Evolutionary conservation across 2,329 filamentous ascomycete species (phyloP).

Genomic region (Chrysoporthe austroafricana): DNA sequence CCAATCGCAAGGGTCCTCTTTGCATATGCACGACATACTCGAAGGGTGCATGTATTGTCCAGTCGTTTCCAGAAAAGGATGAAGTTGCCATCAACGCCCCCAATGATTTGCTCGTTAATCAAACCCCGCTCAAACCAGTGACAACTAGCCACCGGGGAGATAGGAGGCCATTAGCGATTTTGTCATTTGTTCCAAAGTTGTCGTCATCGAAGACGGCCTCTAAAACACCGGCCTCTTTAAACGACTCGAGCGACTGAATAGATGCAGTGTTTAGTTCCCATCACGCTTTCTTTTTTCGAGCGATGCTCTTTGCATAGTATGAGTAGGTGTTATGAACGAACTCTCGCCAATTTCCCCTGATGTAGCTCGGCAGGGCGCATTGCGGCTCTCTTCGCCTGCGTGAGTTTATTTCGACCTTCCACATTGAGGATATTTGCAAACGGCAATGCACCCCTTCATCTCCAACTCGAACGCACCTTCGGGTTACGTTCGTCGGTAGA

Average conservation of each 20-base stretch:
- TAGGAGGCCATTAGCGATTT: conserved; percentile 7
- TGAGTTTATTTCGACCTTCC: conserved; percentile 21
- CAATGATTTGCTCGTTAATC: neutral
- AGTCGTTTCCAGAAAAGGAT: neutral
- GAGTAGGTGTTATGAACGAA: neutral
- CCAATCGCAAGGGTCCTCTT: conserved; percentile 9
- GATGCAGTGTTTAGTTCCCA: neutral
- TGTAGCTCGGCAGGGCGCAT: neutral
- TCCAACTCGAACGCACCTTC: neutral
- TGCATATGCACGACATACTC: conserved; percentile 19
- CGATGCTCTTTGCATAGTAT: neutral
- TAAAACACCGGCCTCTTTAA: conserved; percentile 7
- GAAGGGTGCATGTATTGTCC: neutral
- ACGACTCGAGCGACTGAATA: neutral
- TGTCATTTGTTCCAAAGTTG: conserved; percentile 11
- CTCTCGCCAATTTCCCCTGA: neutral
- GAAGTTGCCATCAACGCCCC: neutral
- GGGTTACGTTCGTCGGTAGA: conserved; percentile 18
- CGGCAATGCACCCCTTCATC: neutral
- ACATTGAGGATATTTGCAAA: neutral
- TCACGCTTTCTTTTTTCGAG: neutral
- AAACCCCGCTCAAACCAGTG: conserved; percentile 11
- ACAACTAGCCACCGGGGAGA: conserved; percentile 12
- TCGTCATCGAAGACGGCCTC: conserved; percentile 17
- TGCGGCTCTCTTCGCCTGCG: conserved; percentile 19